Conservation (phyloP, 164 flowering plant genomes). For the Aristolochia contorta region DNA sequence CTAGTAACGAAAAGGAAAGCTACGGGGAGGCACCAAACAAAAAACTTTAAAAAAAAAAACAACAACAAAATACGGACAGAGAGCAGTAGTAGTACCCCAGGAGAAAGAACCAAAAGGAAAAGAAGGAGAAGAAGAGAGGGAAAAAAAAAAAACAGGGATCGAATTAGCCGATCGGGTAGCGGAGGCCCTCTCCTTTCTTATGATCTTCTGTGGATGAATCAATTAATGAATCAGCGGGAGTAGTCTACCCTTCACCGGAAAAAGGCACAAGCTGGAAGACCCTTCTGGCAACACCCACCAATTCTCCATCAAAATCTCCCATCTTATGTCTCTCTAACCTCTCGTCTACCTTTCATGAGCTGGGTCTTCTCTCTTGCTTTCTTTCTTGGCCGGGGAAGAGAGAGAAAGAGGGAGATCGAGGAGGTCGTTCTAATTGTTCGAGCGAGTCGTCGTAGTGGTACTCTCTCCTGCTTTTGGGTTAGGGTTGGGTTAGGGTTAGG, state of each 20-base stretch:
- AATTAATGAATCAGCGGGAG: slow-evolving; percentile 6
- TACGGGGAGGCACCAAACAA: slow-evolving; percentile 2
- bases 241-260: slow-evolving; percentile 9
- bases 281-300: slow-evolving; percentile 26
- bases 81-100: no score
- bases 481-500: slow-evolving; percentile 49
- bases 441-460: slow-evolving; percentile 3
- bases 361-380: no score
- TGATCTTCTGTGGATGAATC: slow-evolving; percentile 5
- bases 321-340: slow-evolving; percentile 12
- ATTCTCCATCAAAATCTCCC: slow-evolving; percentile 25
- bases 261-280: slow-evolving; percentile 12
- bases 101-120: no score
- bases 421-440: neutral
- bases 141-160: no score
- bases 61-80: neutral
- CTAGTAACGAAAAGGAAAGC: neutral
- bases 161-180: no score
- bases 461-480: slow-evolving; percentile 6
- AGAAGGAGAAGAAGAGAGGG: no score
- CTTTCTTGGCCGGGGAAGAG: slow-evolving; percentile 13
- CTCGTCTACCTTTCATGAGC: neutral
- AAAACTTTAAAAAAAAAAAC: neutral
- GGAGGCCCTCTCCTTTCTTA: no score
- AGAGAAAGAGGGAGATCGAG: slow-evolving; percentile 10